Evolutionary conservation across 257 asterid species (phyloP), one percentile per base, ranked within the genome.

Genomic region (Ilex asprella): DNA sequence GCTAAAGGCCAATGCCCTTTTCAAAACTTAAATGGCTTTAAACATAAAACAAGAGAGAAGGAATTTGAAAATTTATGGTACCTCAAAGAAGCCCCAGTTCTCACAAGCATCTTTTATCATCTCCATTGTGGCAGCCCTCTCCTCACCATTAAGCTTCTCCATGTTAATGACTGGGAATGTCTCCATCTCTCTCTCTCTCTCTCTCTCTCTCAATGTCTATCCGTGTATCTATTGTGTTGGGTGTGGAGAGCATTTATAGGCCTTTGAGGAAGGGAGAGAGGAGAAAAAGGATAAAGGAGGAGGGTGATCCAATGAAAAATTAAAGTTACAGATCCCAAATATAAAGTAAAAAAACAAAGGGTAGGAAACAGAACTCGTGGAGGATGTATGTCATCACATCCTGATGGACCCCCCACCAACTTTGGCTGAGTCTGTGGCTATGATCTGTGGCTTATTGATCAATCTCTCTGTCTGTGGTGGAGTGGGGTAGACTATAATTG

Each of bases 21-120:
- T 21, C 27, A 21, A 21, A 21, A 21, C 1, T 21, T 21, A 21
- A 21, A 21, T 21, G 27, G 27, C 1, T 21, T 21, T 30, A 43
- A 41, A 58, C 6, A 55, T 51, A 0, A n/a, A 62, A 27, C 12
- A 29, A 46, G 12, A 70, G 16, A 58, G 27, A 1, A 30, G 16
- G 27, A 16, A 13, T 35, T 35, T 35, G 31, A 39, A 12, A 5
- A 58, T 16, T 27, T 13, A 55, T 2, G 3, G n/a, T 64, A 82
- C 93, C 93, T 85, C 93, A 78, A 85, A 85, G 82, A 82, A 85
- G 30, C 89, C 94, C 87, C 89, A 85, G 61, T 82, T 82, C 60
- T 80, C 84, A 63, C 93, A 85, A 63, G 93, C 93, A 72, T 82
- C 87, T 59, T 80, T 70, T 16, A 82, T 85, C 52, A 61, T 60